These are phyloP conservation scores for Chrysanthemum seticuspe DNA, from an alignment of 129 eudicot genomes.

Conservation along the genomic window DNA sequence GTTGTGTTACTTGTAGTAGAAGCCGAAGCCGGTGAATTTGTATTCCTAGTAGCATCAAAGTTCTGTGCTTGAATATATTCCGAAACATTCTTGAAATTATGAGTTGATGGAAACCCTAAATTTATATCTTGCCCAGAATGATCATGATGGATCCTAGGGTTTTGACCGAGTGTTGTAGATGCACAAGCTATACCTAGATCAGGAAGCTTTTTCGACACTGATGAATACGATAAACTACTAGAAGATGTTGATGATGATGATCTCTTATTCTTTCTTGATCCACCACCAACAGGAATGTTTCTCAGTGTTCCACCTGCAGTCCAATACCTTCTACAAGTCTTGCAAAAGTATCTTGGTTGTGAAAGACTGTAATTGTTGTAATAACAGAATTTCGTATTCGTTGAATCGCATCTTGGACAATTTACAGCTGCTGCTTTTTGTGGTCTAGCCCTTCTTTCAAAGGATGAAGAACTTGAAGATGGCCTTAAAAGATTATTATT, in stretches of 20 bases:
- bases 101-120: constrained; percentile 53
- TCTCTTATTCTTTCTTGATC: constrained; percentile 85
- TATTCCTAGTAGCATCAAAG: constrained; percentile 37
- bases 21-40: constrained; percentile 24
- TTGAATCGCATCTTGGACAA: constrained; percentile 90
- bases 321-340: constrained; percentile 90
- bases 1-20: constrained; percentile 17
- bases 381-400: constrained; percentile 83
- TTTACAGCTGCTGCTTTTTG: constrained; percentile 64
- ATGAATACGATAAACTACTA: not conserved
- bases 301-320: constrained; percentile 90
- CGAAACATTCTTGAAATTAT: constrained; percentile 55
- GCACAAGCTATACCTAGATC: constrained; percentile 33
- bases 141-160: constrained; percentile 44
- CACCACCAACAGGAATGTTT: constrained; percentile 91
- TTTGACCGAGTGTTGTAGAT: constrained; percentile 34
- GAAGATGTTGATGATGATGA: constrained; percentile 42
- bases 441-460: constrained; percentile 61
- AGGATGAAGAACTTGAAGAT: constrained; percentile 42
- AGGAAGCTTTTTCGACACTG: constrained; percentile 37
- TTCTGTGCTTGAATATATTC: constrained; percentile 58
- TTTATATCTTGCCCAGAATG: constrained; percentile 67
- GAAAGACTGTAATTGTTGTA: constrained; percentile 92
- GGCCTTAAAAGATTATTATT: constrained; percentile 30
- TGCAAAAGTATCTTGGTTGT: constrained; percentile 90